Evolutionary conservation across 139 green algal genomes (phyloP), one percentile per base, ranked within the genome.

Genomic region (Micractinium sp.): DNA sequence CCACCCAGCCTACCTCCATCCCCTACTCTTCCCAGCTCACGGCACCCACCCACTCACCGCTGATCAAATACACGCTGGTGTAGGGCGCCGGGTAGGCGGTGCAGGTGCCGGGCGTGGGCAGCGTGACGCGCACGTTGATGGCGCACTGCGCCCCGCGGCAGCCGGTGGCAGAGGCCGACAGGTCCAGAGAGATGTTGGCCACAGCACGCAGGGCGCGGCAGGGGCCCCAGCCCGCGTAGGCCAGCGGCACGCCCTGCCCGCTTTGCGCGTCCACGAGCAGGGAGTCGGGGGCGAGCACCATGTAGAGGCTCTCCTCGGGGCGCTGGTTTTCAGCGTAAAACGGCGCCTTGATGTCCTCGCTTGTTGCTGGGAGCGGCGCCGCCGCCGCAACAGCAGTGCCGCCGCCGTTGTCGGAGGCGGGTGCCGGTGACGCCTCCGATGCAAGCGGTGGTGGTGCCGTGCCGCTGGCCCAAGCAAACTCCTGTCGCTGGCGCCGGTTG

Each of bases 111-210:
- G 53, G 35, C 33, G 22, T 19, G 29, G 82, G 82, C 82, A 63
- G 25, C 3, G 82, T 61, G 33, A 86, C 35, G 20, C 66, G 82
- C 82, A 86, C 60, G 15, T 56, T 77, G 60, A 86, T 86, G 60
- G 35, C 33, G 82, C 82, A 86, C 33, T 56, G 60, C 33, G 67
- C 31, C 33, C 82, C 82, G 23, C 60, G 82, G 82, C 82, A 86
- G 82, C 82, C 82, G 15, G 82, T 86, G 60, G 82, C 63, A 23
- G 82, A 63, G 23, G 82, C 60, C 29, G 82, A 86, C 35, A 86
- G 33, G 63, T 86, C 82, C 0, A 86, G 60, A 5, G n/a, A 61
- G 20, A 86, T 56, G 82, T 86, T 86, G 60, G 31, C 18, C 60
- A 86, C 33, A 13, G 39, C 53, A 35, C 36, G 82, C 82, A 86